Evolutionary conservation across 306 rosid species (phyloP).

Genomic region (Heteromeles arbutifolia): DNA sequence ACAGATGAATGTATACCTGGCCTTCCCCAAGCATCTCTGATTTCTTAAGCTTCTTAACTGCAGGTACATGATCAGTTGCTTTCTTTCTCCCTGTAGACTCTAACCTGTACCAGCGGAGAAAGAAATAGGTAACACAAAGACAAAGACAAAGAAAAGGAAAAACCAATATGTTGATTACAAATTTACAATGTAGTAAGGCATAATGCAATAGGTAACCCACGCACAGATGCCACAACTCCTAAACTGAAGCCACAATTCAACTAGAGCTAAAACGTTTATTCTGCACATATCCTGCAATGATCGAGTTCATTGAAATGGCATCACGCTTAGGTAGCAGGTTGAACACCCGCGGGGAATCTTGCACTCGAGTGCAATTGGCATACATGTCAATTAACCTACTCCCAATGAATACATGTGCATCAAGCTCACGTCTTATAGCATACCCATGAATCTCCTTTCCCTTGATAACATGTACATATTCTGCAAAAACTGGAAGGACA

Average conservation of each 20-base stretch:
- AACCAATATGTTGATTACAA: no score
- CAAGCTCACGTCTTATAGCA: slow-evolving; percentile 59
- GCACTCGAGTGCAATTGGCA: slow-evolving; percentile 59
- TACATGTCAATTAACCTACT: slow-evolving; percentile 90
- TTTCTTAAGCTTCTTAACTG: slow-evolving; percentile 97
- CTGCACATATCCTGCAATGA: slow-evolving; percentile 86
- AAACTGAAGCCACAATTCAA: neutral
- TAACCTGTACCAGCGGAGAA: slow-evolving; percentile 43
- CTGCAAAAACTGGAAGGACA: slow-evolving; percentile 75
- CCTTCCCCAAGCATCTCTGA: slow-evolving; percentile 99
- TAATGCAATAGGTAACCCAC: neutral
- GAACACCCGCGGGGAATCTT: slow-evolving; percentile 44
- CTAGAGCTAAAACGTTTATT: slow-evolving; percentile 14
- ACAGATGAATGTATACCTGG: slow-evolving; percentile 43
- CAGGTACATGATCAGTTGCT: slow-evolving; percentile 83
- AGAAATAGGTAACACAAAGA: neutral
- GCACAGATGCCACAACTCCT: neutral
- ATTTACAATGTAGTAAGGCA: neutral
- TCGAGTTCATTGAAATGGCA: slow-evolving; percentile 74
- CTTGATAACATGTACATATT: slow-evolving; percentile 44
- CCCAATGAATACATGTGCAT: slow-evolving; percentile 58
- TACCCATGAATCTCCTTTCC: slow-evolving; percentile 85
- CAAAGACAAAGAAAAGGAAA: no score
- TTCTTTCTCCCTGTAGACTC: slow-evolving; percentile 74
- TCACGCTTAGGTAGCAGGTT: slow-evolving; percentile 36